Percentiles rank a stretch among this genome's conserved stretches.
phyloP scores from a whole-genome alignment of 345 rosid species.

The Excoecaria cochinchinensis region DNA sequence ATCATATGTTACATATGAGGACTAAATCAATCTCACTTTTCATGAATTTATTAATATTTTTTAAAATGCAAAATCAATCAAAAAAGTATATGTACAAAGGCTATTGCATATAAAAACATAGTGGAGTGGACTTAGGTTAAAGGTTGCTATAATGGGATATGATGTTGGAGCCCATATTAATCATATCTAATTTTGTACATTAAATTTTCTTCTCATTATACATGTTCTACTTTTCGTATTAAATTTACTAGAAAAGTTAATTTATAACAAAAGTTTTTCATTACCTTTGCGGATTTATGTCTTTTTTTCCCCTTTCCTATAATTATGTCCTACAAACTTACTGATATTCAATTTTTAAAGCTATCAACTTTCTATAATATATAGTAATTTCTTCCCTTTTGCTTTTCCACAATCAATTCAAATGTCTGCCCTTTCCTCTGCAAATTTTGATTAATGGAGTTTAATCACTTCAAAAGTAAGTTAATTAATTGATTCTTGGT shows the following conservation, averaged over 20 bases:
- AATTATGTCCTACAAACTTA: not conserved
- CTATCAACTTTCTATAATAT: conserved; percentile 13
- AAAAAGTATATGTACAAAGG: not conserved
- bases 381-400: conserved; percentile 18
- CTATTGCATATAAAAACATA: not conserved
- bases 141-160: conserved; percentile 11
- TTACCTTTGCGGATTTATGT: not conserved
- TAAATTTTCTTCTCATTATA: conserved; percentile 13
- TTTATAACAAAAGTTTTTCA: not conserved
- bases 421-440: not conserved
- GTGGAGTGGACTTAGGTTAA: conserved; percentile 23
- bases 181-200: conserved; percentile 4
- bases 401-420: conserved; percentile 14
- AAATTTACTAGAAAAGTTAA: conserved; percentile 5
- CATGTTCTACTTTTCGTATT: conserved; percentile 23
- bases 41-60: not conserved
- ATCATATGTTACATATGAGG: no score
- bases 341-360: conserved; percentile 24
- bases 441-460: conserved; percentile 1
- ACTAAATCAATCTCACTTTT: no score
- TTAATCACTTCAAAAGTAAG: conserved; percentile 13
- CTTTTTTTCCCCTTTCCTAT: not conserved
- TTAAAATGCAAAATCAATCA: not conserved
- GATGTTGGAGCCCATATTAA: conserved; percentile 19
- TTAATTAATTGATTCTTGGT: not conserved